These are phyloP conservation scores for Tylopilus sp. DNA, from an alignment of 1,284 basidiomycete genomes.

Conservation along the genomic window DNA sequence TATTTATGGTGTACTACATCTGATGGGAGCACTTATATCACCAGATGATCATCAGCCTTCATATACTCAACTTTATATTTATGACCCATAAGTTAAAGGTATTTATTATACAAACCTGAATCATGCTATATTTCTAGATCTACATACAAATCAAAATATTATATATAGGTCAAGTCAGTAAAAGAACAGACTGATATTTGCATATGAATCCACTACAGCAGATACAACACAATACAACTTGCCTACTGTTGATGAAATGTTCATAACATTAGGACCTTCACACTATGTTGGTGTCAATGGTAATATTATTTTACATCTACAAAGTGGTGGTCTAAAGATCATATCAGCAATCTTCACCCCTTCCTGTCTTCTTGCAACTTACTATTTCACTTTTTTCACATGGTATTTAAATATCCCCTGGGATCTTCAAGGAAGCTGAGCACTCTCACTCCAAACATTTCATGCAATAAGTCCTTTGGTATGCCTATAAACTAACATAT, in stretches of 20 bases:
- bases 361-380: constrained; percentile 47
- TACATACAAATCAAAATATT: too few relatives aligned
- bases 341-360: constrained; percentile 49
- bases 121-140: constrained; percentile 28
- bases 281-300: too few relatives aligned
- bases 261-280: too few relatives aligned
- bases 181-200: constrained; percentile 14
- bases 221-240: constrained; percentile 40
- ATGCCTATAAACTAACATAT: constrained; percentile 28
- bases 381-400: constrained; percentile 53
- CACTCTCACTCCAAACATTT: constrained; percentile 21
- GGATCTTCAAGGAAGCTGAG: too few relatives aligned
- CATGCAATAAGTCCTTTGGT: constrained; percentile 27
- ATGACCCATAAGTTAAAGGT: constrained; percentile 42
- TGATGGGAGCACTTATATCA: constrained; percentile 45
- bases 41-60: constrained; percentile 25
- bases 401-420: constrained; percentile 44
- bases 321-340: constrained; percentile 36
- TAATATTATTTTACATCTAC: too few relatives aligned
- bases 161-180: constrained; percentile 13
- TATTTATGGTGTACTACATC: constrained; percentile 53
- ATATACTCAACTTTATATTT: constrained; percentile 55
- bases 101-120: constrained; percentile 39
- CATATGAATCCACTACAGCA: constrained; percentile 10
- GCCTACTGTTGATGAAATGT: constrained; percentile 39